Conservation (phyloP, 306 rosid genomes). For the Trichosanthes cucumerina region DNA sequence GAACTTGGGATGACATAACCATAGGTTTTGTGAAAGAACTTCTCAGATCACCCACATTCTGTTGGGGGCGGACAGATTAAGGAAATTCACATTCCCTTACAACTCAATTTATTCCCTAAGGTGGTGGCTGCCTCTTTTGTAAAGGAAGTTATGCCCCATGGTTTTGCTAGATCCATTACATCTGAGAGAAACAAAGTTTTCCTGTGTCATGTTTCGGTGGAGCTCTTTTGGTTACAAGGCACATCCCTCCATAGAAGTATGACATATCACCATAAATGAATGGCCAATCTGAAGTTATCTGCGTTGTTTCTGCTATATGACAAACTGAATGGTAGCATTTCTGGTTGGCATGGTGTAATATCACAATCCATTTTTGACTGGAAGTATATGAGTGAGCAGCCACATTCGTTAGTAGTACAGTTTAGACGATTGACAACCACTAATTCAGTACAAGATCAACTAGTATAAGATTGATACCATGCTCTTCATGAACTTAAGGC, state of each 20-base stretch:
- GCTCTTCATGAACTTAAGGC: background rate
- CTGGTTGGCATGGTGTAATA: background rate
- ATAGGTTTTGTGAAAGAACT: background rate
- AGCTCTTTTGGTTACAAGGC: background rate
- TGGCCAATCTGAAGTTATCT: background rate
- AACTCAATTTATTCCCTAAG: too few species aligned
- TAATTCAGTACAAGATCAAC: background rate
- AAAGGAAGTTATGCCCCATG: background rate
- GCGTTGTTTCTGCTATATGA: background rate
- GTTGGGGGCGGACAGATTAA: background rate
- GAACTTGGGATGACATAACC: background rate
- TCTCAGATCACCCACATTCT: too few species aligned
- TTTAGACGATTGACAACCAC: background rate
- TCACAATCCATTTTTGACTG: background rate
- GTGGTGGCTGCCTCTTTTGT: background rate
- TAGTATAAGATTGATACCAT: background rate
- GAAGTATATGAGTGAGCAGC: background rate
- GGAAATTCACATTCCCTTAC: background rate
- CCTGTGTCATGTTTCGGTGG: background rate
- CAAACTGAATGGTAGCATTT: background rate
- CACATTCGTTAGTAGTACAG: background rate
- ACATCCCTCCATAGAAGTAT: background rate
- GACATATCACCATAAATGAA: background rate
- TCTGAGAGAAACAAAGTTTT: background rate
- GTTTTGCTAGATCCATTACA: background rate